These are phyloP conservation scores for Rhynchosporium graminicola DNA, from an alignment of 2,329 filamentous ascomycete genomes.

Conservation along the genomic window DNA sequence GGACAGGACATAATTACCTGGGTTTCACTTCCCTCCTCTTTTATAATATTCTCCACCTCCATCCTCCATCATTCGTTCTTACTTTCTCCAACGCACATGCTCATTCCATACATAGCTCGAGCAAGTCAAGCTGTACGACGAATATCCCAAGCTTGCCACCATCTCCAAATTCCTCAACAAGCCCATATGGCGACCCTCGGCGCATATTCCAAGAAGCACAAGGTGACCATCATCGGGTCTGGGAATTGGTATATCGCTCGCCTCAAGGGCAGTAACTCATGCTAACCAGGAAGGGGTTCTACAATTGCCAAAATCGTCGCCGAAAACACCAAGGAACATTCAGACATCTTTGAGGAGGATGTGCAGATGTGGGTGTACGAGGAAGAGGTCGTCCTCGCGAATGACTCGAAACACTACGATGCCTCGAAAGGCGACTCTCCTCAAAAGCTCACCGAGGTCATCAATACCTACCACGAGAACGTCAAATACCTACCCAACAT, in stretches of 20 bases:
- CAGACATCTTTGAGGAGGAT: conserved; percentile 79
- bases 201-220: conserved; percentile 72
- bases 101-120: conserved; percentile 25
- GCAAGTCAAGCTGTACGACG: conserved; percentile 28
- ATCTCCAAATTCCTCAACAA: conserved; percentile 27
- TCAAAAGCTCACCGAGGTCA: conserved; percentile 86
- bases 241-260: conserved; percentile 76
- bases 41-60: not conserved
- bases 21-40: not conserved
- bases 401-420: conserved; percentile 73
- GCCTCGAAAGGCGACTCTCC: conserved; percentile 58
- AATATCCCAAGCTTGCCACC: conserved; percentile 28
- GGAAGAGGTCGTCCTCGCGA: conserved; percentile 76
- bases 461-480: conserved; percentile 94
- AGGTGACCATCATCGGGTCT: conserved; percentile 90
- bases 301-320: conserved; percentile 97
- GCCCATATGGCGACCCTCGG: conserved; percentile 43
- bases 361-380: conserved; percentile 99
- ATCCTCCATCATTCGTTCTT: not conserved
- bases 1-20: no score
- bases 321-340: conserved; percentile 80
- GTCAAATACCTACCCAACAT: conserved; percentile 96
- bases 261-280: conserved; percentile 15
- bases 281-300: conserved; percentile 68
- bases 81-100: conserved; percentile 26